phyloP scores from a whole-genome alignment of 345 rosid species.

The Acer saccharum region DNA sequence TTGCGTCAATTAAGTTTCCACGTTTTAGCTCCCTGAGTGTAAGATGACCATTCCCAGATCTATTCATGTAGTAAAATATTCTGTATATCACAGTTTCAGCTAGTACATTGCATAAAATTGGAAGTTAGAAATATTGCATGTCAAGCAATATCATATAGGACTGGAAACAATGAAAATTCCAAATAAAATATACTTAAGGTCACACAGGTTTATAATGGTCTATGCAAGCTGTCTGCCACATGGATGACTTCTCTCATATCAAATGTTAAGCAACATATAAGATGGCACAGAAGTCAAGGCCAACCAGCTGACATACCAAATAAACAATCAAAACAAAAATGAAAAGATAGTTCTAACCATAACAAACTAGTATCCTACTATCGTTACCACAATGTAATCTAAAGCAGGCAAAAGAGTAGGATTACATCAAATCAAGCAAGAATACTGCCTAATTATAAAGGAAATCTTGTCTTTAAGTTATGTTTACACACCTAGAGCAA shows the following conservation, averaged over 20 bases:
- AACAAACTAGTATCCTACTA: not conserved
- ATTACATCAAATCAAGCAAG: not conserved
- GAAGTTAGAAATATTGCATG: not conserved
- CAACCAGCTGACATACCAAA: not conserved
- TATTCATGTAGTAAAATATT: slow-evolving; percentile 92
- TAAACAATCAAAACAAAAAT: not conserved
- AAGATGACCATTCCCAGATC: slow-evolving; percentile 85
- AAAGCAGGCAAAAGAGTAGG: not conserved
- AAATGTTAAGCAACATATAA: slow-evolving; percentile 4
- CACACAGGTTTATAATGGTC: slow-evolving; percentile 2
- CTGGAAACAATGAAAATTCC: not conserved
- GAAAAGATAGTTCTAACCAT: not conserved
- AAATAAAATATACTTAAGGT: not conserved
- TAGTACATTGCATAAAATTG: slow-evolving; percentile 44
- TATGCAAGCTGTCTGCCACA: not conserved
- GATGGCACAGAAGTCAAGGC: not conserved
- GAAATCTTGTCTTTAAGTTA: not conserved
- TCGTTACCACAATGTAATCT: not conserved
- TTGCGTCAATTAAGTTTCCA: slow-evolving; percentile 83
- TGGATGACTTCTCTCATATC: not conserved
- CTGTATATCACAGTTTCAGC: slow-evolving; percentile 99
- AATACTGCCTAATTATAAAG: not conserved
- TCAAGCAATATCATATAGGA: slow-evolving; percentile 17
- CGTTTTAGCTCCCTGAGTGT: slow-evolving; percentile 91
- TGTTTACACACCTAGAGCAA: not conserved